A percentile compares a stretch with the other conserved stretches of the same genome.
phyloP scores from a whole-genome alignment of 805 yeast species.

The Nakazawaea ambrosiae region DNA sequence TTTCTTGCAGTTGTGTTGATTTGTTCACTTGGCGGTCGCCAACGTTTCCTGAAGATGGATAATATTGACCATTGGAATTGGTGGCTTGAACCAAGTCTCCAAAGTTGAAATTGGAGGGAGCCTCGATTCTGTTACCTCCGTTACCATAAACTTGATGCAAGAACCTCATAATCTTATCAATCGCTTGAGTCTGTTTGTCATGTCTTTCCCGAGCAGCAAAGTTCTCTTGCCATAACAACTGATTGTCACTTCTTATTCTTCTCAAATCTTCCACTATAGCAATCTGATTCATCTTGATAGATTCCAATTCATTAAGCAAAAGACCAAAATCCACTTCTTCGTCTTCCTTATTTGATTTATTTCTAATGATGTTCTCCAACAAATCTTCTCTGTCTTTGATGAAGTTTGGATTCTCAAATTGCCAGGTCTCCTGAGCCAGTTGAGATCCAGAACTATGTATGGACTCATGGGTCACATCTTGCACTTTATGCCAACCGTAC shows the following conservation, averaged over 20 bases:
- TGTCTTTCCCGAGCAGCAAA: conserved; percentile 78
- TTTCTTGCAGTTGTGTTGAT: neutral
- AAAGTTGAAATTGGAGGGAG: conserved; percentile 12
- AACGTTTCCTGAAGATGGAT: too few relatives aligned
- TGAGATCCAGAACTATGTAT: conserved; percentile 29
- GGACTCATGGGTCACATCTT: conserved; percentile 79
- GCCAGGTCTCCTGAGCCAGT: conserved; percentile 74
- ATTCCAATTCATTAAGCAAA: conserved; percentile 65
- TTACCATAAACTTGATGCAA: conserved; percentile 77
- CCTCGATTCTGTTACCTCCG: conserved; percentile 44
- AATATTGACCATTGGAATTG: neutral
- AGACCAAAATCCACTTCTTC: conserved; percentile 39
- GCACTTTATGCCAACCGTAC: conserved; percentile 99
- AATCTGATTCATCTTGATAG: conserved; percentile 68
- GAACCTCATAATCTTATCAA: conserved; percentile 82
- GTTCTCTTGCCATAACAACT: conserved; percentile 86
- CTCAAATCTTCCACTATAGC: conserved; percentile 79
- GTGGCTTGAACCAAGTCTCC: conserved; percentile 9
- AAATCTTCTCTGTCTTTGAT: conserved; percentile 74
- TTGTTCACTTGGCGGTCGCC: neutral
- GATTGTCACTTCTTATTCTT: conserved; percentile 81
- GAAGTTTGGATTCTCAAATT: conserved; percentile 81
- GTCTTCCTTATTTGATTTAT: conserved; percentile 41
- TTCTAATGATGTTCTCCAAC: conserved; percentile 78
- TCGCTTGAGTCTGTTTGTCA: conserved; percentile 76